Conservation (phyloP, 164 flowering plant genomes). For the Sedum album region DNA sequence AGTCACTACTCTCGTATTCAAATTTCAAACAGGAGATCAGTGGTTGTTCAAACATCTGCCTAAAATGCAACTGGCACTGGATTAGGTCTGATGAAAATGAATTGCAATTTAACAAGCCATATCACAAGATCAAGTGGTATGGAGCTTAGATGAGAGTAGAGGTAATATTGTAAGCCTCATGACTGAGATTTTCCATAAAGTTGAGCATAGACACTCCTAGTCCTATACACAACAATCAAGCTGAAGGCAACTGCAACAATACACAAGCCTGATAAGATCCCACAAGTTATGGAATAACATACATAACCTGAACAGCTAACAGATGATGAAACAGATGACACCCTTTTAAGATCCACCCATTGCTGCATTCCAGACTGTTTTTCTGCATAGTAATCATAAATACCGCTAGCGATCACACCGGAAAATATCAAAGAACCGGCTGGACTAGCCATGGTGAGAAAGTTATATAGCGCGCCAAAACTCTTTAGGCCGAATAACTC, state of each 20-base stretch:
- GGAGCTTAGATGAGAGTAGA: too few relatives aligned
- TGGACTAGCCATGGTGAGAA: constrained; percentile 36
- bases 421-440: constrained; percentile 44
- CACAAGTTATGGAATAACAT: constrained; percentile 38
- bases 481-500: constrained; percentile 56
- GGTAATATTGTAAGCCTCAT: constrained; percentile 9
- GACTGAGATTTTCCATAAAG: constrained; percentile 22
- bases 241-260: constrained; percentile 32
- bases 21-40: too few relatives aligned
- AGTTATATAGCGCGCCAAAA: constrained; percentile 50
- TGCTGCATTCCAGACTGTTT: constrained; percentile 20
- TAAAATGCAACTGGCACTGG: too few relatives aligned
- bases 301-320: constrained; percentile 29
- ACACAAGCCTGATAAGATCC: constrained; percentile 34
- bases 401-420: constrained; percentile 40
- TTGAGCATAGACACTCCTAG: constrained; percentile 35
- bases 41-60: too few relatives aligned
- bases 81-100: too few relatives aligned
- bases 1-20: too few relatives aligned
- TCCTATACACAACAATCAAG: constrained; percentile 34
- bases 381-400: constrained; percentile 46
- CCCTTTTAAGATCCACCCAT: background rate
- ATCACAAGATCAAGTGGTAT: too few relatives aligned
- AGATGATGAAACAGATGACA: constrained; percentile 8
- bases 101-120: too few relatives aligned